Base-by-base conservation (phyloP, 1,139 yeast genomes). In the Wickerhamomyces sp. region DNA sequence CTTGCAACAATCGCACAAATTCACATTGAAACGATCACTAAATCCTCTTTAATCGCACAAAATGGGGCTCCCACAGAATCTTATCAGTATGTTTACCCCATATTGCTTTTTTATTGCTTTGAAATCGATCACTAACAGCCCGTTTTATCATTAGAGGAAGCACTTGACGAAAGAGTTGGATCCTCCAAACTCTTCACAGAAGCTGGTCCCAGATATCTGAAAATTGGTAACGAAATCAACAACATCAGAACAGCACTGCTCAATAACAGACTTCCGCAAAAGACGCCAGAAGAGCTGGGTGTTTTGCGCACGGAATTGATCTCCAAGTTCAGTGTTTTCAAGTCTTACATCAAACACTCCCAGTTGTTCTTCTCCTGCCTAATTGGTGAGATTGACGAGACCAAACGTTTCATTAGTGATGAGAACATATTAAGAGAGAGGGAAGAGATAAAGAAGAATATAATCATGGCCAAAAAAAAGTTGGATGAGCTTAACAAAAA, bases 401-500 rank as follows among this genome's bases (percentile, higher is more conserved):
- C 51, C 10, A 27, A 37, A 15, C 32, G 39, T 6, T 40, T 26
- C 4, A 35, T 44, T n/a, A 43, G 50, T 11, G 49, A 47, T 7
- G 45, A 42, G 6, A 27, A 40, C 2, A 43, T 51, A 11, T 30
- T 41, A 2, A 38, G 41, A 5, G 37, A 42, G 14, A 44, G 34
- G 10, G 54, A 47, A 18, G 46, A 44, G 27, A 36, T 52, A 10
- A 39, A 44, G 42, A 55, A 47, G 37, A 41, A 37, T 8, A 31
- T 46, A n/a, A 35, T 51, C 34, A 31, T 39, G 6, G 33, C 47
- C 4, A 47, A 44, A 40, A 46, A 42, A 40, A 43, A 41, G 14
- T 44, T 46, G 7, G 52, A 49, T 8, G 52, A 52, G 36, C 42
- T 55, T 7, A 38, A 42, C n/a, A 49, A 38, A 37, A 53, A 51